phyloP scores from a whole-genome alignment of 2,329 filamentous ascomycete genomes.

The Monosporascus sp. region DNA sequence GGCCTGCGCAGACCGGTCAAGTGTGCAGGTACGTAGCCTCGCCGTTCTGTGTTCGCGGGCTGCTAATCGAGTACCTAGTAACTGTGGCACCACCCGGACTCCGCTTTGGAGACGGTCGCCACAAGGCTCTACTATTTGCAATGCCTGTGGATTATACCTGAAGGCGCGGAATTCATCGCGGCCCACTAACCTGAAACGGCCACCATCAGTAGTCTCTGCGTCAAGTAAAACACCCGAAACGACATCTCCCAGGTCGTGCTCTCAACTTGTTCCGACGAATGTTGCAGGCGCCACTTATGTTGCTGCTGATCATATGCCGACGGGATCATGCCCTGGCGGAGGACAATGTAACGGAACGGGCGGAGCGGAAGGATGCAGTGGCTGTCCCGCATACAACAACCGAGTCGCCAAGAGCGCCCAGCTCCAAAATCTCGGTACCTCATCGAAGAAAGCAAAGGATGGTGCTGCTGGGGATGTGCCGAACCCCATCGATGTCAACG shows the following conservation, averaged over 20 bases:
- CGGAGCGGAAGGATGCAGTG: conserved; percentile 88
- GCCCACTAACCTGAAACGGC: conserved; percentile 84
- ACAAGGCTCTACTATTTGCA: conserved; percentile 91
- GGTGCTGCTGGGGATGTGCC: conserved; percentile 30
- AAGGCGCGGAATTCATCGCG: conserved; percentile 90
- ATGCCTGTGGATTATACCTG: conserved; percentile 90
- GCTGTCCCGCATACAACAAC: conserved; percentile 97
- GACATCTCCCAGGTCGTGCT: conserved; percentile 31
- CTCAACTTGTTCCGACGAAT: conserved; percentile 34
- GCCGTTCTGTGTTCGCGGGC: neutral
- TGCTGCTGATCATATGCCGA: conserved; percentile 65
- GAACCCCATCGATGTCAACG: conserved; percentile 45
- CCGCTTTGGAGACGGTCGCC: conserved; percentile 93
- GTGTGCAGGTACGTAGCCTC: conserved; percentile 27
- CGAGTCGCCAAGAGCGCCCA: conserved; percentile 83
- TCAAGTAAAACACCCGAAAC: conserved; percentile 39
- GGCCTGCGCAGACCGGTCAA: conserved; percentile 21
- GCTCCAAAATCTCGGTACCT: conserved; percentile 43
- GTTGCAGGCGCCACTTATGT: conserved; percentile 64
- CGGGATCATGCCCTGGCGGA: conserved; percentile 91
- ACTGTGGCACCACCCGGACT: conserved; percentile 90
- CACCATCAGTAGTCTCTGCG: conserved; percentile 46
- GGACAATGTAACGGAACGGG: conserved; percentile 95
- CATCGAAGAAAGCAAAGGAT: conserved; percentile 18
- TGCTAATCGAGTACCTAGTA: conserved; percentile 50